These are phyloP conservation scores for Silene coronaria DNA, from an alignment of 179 eudicot genomes.

Conservation along the genomic window DNA sequence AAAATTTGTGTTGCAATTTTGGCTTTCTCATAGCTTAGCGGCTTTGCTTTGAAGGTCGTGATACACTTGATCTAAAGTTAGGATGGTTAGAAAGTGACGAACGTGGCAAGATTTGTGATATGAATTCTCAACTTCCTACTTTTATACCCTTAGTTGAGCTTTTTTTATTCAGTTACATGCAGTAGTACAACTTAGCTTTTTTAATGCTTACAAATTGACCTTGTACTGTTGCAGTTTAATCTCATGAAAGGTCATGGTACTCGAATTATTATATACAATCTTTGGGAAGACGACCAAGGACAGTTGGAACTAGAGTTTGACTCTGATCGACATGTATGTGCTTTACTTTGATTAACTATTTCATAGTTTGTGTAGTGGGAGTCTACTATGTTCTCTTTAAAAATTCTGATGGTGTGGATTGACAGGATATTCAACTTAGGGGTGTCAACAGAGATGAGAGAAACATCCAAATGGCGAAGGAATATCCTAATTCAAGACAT, in stretches of 20 bases:
- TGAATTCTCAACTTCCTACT: background rate
- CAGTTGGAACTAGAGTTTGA: constrained; percentile 82
- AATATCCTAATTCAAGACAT: constrained; percentile 79
- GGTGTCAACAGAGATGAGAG: constrained; percentile 95
- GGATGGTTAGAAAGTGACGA: background rate
- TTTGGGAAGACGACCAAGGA: constrained; percentile 99
- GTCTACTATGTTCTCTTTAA: constrained; percentile 2
- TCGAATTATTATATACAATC: constrained; percentile 76
- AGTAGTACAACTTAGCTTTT: background rate
- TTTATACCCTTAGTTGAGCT: background rate
- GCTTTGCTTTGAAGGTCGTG: background rate
- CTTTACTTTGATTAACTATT: background rate
- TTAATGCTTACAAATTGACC: constrained; percentile 2
- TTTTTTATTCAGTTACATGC: background rate
- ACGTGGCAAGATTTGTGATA: background rate
- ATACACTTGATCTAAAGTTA: background rate
- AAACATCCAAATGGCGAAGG: constrained; percentile 70
- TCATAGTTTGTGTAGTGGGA: background rate
- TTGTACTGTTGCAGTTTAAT: constrained; percentile 48
- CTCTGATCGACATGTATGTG: constrained; percentile 65
- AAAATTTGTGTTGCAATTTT: background rate
- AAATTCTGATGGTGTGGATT: constrained; percentile 13
- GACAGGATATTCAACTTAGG: constrained; percentile 89
- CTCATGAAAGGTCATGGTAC: constrained; percentile 79
- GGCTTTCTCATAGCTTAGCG: background rate